phyloP scores from a whole-genome alignment of 768 basidiomycete genomes.

The Hypholoma fasciculare region DNA sequence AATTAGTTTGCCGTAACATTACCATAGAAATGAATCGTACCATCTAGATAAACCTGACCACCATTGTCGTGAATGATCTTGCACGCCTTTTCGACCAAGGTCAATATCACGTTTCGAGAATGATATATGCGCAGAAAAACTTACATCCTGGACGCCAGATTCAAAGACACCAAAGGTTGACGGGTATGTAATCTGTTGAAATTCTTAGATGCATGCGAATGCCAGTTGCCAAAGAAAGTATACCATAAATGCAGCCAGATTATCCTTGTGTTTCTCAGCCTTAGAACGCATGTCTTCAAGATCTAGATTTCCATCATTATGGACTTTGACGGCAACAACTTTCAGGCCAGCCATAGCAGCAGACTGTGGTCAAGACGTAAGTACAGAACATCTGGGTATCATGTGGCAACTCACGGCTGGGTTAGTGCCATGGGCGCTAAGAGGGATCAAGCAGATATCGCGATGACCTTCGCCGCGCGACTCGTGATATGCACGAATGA shows the following conservation, averaged over 20 bases:
- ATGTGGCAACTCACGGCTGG: constrained; percentile 72
- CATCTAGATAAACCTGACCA: constrained; percentile 97
- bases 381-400: neutral
- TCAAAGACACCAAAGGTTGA: constrained; percentile 99
- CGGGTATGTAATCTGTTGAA: constrained; percentile 86
- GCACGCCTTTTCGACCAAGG: constrained; percentile 60
- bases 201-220: neutral
- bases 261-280: constrained; percentile 88
- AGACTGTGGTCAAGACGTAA: constrained; percentile 55
- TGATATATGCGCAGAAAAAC: constrained; percentile 10
- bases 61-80: constrained; percentile 92
- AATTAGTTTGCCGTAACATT: neutral
- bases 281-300: constrained; percentile 82
- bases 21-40: constrained; percentile 31
- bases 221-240: constrained; percentile 12
- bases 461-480: constrained; percentile 84
- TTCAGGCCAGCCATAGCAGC: constrained; percentile 97
- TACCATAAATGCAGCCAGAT: constrained; percentile 95
- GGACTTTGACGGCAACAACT: constrained; percentile 93
- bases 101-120: neutral
- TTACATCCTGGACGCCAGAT: constrained; percentile 76
- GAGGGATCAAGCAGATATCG: constrained; percentile 89
- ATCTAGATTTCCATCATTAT: constrained; percentile 86
- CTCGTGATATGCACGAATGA: constrained; percentile 94
- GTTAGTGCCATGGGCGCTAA: constrained; percentile 98